Evolutionary conservation across 2,329 filamentous ascomycete species (phyloP).

Genomic region (Amesomyces nigricolor): DNA sequence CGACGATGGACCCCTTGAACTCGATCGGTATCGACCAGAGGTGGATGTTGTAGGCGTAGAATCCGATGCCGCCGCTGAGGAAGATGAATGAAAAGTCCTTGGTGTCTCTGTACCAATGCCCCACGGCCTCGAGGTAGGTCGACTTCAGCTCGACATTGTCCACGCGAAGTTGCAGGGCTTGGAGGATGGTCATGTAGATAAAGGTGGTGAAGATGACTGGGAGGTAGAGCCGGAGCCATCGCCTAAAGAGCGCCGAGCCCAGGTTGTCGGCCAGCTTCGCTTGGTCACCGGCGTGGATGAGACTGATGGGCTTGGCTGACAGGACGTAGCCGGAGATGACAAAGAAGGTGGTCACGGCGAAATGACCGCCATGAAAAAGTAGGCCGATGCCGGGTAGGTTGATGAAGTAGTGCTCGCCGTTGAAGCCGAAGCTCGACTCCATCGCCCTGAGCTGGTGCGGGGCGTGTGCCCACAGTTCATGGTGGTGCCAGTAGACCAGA

Average conservation of each 20-base stretch:
- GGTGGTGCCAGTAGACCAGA: conserved; percentile 59
- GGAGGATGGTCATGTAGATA: conserved; percentile 45
- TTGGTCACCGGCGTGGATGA: conserved; percentile 42
- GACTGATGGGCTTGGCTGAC: conserved; percentile 43
- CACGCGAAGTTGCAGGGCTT: conserved; percentile 44
- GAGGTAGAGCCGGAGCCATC: conserved; percentile 42
- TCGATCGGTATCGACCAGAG: conserved; percentile 58
- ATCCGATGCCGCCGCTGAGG: conserved; percentile 44
- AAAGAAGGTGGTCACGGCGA: conserved; percentile 52
- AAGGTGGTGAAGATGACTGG: conserved; percentile 49
- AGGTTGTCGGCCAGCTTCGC: conserved; percentile 39
- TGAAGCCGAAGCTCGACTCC: conserved; percentile 50
- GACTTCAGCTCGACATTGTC: conserved; percentile 33
- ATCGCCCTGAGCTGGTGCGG: conserved; percentile 35
- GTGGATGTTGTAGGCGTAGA: conserved; percentile 54
- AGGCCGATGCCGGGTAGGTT: conserved; percentile 52
- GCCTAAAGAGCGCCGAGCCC: conserved; percentile 40
- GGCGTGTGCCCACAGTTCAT: conserved; percentile 52
- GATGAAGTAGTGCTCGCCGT: conserved; percentile 43
- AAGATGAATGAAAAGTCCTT: conserved; percentile 65
- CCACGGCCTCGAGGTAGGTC: conserved; percentile 44
- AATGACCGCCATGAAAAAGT: conserved; percentile 58
- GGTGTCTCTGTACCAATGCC: conserved; percentile 44
- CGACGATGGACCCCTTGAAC: conserved; percentile 55
- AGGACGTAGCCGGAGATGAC: conserved; percentile 55